A percentile compares a stretch with the other conserved stretches of the same genome.
Evolutionary conservation across 768 basidiomycete species (phyloP).

Genomic region (Auriculariales sp.): DNA sequence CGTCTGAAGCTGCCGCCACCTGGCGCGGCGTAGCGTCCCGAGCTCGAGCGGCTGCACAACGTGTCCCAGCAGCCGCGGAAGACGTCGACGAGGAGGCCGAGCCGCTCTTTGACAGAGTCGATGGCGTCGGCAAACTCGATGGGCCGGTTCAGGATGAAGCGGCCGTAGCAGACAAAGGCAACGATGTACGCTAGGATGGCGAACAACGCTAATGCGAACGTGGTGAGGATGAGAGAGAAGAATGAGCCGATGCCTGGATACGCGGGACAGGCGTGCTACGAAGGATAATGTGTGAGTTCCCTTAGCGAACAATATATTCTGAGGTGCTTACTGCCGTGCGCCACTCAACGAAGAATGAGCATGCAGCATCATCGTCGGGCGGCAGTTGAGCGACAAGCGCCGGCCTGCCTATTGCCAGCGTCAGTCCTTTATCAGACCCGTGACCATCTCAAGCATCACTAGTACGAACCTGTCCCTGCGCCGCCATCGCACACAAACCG

Average conservation of each 20-base stretch:
- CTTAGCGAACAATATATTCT: background rate
- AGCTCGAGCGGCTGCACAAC: too few species aligned
- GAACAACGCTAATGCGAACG: background rate
- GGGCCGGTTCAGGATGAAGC: slow-evolving; percentile 5
- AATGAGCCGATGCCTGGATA: background rate
- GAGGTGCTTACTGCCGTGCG: slow-evolving; percentile 47
- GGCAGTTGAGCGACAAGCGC: slow-evolving; percentile 55
- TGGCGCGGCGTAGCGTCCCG: too few species aligned
- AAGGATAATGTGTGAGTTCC: background rate
- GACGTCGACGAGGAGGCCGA: background rate
- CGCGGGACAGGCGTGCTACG: slow-evolving; percentile 3
- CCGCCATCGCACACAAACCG: slow-evolving; percentile 68
- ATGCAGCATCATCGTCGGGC: slow-evolving; percentile 48
- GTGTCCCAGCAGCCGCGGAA: background rate
- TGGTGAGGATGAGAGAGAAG: background rate
- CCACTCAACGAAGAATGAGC: slow-evolving; percentile 78
- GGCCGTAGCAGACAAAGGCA: slow-evolving; percentile 4
- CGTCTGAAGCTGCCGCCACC: too few species aligned
- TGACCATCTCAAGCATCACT: background rate
- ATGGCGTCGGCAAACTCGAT: too few species aligned
- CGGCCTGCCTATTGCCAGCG: slow-evolving; percentile 25
- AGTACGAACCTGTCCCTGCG: slow-evolving; percentile 36
- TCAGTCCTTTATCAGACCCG: background rate
- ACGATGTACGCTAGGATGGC: slow-evolving; percentile 3
- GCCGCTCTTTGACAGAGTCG: background rate